Percentiles rank a stretch among this genome's conserved stretches.
Conservation (phyloP, 371 early-diverging fungal genomes). For the Mucor mucedo region DNA sequence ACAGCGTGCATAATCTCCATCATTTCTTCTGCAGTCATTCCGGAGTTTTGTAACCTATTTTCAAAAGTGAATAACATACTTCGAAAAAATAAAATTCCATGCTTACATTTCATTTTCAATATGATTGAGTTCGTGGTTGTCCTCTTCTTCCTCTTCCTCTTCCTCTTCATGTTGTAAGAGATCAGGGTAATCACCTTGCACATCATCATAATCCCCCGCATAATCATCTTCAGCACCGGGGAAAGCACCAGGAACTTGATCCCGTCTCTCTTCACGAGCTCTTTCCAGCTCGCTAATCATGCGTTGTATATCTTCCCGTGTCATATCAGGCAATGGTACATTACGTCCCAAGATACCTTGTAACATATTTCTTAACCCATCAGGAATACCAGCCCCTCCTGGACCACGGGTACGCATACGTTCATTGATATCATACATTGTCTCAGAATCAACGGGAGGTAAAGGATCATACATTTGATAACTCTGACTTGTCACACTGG, state of each 20-base stretch:
- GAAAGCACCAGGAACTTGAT: conserved; percentile 51
- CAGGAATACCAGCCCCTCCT: conserved; percentile 11
- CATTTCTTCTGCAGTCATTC: conserved; percentile 21
- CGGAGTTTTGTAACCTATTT: background rate
- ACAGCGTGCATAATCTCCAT: conserved; percentile 27
- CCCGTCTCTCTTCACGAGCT: conserved; percentile 23
- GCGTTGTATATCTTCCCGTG: conserved; percentile 29
- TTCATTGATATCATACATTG: conserved; percentile 50
- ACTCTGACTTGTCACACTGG: conserved; percentile 53
- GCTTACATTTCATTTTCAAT: conserved; percentile 12
- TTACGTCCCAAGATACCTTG: conserved; percentile 26
- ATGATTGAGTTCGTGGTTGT: background rate
- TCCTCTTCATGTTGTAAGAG: background rate
- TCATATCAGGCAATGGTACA: conserved; percentile 13
- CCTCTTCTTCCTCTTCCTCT: background rate
- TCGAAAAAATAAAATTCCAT: background rate
- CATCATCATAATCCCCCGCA: conserved; percentile 16
- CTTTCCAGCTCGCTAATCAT: conserved; percentile 37
- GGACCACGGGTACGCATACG: conserved; percentile 20
- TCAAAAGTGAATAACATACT: background rate
- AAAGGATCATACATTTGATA: conserved; percentile 78
- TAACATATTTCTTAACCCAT: conserved; percentile 23
- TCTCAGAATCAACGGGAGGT: conserved; percentile 67
- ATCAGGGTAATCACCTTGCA: conserved; percentile 19
- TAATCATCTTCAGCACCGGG: conserved; percentile 19